Percentiles rank a stretch among this genome's conserved stretches.
Conservation (phyloP, 2,329 filamentous ascomycete species). For the Colletotrichum endophyticum region DNA sequence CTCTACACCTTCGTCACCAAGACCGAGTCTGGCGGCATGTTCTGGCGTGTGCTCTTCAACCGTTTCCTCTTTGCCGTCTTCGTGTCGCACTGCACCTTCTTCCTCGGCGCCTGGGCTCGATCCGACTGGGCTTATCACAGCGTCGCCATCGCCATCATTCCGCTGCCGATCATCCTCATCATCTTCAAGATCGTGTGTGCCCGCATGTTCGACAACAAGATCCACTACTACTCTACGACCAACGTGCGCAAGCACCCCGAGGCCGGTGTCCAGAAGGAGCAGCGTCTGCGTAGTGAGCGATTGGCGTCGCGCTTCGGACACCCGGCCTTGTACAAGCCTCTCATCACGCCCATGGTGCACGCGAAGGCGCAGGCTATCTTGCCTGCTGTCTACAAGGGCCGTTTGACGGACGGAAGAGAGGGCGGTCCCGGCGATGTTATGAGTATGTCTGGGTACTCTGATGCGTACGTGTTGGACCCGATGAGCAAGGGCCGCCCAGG, state of each 20-base stretch:
- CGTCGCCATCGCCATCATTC: constrained; percentile 71
- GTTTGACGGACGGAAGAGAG: constrained; percentile 71
- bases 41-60: constrained; percentile 92
- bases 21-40: constrained; percentile 91
- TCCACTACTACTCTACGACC: constrained; percentile 79
- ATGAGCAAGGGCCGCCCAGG: constrained; percentile 67
- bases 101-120: constrained; percentile 74
- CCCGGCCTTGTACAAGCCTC: constrained; percentile 84
- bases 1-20: constrained; percentile 97
- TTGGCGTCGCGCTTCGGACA: constrained; percentile 85
- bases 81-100: constrained; percentile 79
- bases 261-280: constrained; percentile 53
- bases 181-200: constrained; percentile 88
- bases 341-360: constrained; percentile 95
- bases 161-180: constrained; percentile 79
- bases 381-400: constrained; percentile 83
- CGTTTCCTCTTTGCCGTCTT: constrained; percentile 85
- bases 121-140: constrained; percentile 60
- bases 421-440: constrained; percentile 59
- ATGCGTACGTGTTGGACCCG: constrained; percentile 79
- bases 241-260: constrained; percentile 56
- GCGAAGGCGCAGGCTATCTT: constrained; percentile 87
- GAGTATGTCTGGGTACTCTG: constrained; percentile 77
- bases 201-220: constrained; percentile 75
- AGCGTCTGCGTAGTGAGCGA: constrained; percentile 66